phyloP scores from a whole-genome alignment of 2,329 filamentous ascomycete genomes.

The Fusarium sp. region DNA sequence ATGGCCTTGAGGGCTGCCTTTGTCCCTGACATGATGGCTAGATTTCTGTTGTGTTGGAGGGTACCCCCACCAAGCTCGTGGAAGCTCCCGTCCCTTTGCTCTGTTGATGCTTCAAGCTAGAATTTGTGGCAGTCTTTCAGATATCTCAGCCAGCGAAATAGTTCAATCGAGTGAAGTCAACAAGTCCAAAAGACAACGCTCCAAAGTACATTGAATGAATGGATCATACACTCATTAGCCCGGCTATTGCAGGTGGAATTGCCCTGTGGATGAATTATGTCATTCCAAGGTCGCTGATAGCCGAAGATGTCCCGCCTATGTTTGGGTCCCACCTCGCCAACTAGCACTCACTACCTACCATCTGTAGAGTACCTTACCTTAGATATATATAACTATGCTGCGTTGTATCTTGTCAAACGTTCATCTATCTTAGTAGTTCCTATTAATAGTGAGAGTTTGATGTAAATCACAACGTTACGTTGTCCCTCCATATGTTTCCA shows the following conservation, averaged over 20 bases:
- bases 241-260: conserved; percentile 10
- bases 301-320: conserved; percentile 19
- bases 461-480: background rate
- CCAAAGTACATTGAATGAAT: background rate
- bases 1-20: conserved; percentile 86
- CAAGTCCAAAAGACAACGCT: background rate
- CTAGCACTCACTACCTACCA: background rate
- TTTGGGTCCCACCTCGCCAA: background rate
- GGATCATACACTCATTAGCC: conserved; percentile 9
- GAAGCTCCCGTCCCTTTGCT: background rate
- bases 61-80: conserved; percentile 30
- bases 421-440: background rate
- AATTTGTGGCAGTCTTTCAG: background rate
- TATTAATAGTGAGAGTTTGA: background rate
- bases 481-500: background rate
- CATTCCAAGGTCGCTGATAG: conserved; percentile 8
- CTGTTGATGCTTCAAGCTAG: background rate
- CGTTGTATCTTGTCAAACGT: background rate
- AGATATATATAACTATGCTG: background rate
- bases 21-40: conserved; percentile 57
- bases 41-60: conserved; percentile 16
- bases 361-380: background rate
- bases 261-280: conserved; percentile 25
- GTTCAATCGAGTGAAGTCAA: background rate
- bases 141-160: background rate